Conservation (phyloP, 2,329 filamentous ascomycete species). For the Cordyceps cicadae region DNA sequence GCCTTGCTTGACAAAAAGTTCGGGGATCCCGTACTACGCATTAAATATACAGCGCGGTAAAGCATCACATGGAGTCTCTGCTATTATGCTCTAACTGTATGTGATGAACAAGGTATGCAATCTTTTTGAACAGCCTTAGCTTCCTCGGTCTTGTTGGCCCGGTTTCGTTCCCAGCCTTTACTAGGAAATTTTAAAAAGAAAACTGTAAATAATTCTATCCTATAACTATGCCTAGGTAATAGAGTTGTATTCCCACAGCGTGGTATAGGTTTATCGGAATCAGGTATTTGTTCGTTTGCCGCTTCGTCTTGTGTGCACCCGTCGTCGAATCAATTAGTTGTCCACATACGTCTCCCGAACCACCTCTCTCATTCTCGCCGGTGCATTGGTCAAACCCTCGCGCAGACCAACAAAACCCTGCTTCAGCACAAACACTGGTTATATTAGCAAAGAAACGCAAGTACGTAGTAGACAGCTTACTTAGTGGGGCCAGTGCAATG, state of each 20-base stretch:
- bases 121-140: too few relatives aligned
- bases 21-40: too few relatives aligned
- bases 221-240: not conserved
- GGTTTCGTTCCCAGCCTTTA: too few relatives aligned
- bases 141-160: too few relatives aligned
- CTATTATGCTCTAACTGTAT: too few relatives aligned
- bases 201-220: not conserved
- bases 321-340: not conserved
- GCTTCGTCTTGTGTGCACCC: not conserved
- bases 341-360: not conserved
- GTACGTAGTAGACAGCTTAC: constrained; percentile 29
- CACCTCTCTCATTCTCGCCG: not conserved
- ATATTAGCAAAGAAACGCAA: not conserved
- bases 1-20: too few relatives aligned
- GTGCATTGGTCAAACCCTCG: constrained; percentile 21
- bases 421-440: constrained; percentile 38
- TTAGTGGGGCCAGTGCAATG: constrained; percentile 32
- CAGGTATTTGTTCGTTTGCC: not conserved
- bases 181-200: not conserved
- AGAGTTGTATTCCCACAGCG: not conserved
- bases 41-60: too few relatives aligned
- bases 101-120: too few relatives aligned
- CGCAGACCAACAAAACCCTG: constrained; percentile 42
- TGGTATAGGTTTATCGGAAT: not conserved
- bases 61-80: too few relatives aligned